phyloP scores from a whole-genome alignment of 352 stramenopile genomes.

The Thraustochytrium striatum region DNA sequence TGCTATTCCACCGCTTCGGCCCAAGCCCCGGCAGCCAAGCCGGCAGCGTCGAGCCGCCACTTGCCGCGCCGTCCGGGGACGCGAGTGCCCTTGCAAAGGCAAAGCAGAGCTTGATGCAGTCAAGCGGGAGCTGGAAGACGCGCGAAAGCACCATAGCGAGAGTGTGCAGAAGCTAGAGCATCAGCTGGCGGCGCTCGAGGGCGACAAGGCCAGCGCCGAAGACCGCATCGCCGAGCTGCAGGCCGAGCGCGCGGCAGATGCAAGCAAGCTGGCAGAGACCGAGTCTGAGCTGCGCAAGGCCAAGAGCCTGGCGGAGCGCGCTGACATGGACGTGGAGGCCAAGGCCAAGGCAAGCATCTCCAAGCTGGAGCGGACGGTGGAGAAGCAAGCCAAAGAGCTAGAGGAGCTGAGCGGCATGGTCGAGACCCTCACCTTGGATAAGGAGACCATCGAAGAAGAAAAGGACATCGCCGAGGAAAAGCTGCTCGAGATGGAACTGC shows the following conservation, averaged over 20 bases:
- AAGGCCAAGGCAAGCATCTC: not conserved
- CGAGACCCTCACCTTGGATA: conserved; percentile 74
- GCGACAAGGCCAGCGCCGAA: not conserved
- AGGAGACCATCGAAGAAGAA: conserved; percentile 77
- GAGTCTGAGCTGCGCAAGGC: conserved; percentile 53
- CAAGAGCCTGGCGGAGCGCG: conserved; percentile 61
- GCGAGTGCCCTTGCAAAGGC: not conserved
- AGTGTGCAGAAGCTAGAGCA: not conserved
- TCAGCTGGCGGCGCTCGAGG: not conserved
- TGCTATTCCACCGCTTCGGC: not conserved
- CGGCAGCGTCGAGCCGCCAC: too few species aligned
- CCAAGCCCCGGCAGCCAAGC: too few species aligned
- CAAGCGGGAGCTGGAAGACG: not conserved
- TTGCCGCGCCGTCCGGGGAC: not conserved
- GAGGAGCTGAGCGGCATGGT: conserved; percentile 72
- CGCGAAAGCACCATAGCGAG: not conserved
- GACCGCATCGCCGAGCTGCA: conserved; percentile 22
- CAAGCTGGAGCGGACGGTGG: conserved; percentile 63
- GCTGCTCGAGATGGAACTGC: conserved; percentile 66
- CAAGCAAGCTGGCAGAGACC: too few species aligned
- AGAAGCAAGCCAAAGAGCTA: conserved; percentile 65
- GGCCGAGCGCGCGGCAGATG: not conserved
- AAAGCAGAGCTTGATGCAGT: not conserved
- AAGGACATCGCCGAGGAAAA: conserved; percentile 77
- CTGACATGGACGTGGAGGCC: conserved; percentile 38